These are phyloP conservation scores for Acer yangbiense DNA, from an alignment of 345 rosid genomes.

Conservation along the genomic window DNA sequence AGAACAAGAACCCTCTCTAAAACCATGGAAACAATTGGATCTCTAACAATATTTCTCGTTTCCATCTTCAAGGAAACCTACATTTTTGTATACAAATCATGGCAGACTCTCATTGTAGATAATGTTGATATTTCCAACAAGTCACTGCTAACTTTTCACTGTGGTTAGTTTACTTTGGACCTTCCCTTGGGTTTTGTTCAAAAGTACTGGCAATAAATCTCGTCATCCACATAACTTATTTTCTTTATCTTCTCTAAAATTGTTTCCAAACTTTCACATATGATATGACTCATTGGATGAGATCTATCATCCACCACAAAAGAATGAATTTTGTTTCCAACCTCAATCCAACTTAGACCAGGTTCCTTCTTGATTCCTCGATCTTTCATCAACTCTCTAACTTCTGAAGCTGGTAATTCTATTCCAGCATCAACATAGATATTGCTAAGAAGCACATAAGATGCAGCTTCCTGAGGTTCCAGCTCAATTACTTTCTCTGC, in stretches of 20 bases:
- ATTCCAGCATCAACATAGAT: constrained; percentile 44
- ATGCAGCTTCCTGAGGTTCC: constrained; percentile 48
- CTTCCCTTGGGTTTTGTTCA: constrained; percentile 9
- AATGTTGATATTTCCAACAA: constrained; percentile 15
- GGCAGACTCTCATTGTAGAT: constrained; percentile 21
- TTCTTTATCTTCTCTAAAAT: constrained; percentile 33
- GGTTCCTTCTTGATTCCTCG: constrained; percentile 55
- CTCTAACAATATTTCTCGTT: constrained; percentile 21
- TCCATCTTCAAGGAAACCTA: constrained; percentile 20
- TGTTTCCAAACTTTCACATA: constrained; percentile 29
- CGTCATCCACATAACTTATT: constrained; percentile 21
- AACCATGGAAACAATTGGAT: constrained; percentile 23
- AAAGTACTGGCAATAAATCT: constrained; percentile 10
- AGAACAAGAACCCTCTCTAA: constrained; percentile 1
- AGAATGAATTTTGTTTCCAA: constrained; percentile 33
- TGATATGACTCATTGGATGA: constrained; percentile 31
- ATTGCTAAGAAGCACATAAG: constrained; percentile 48
- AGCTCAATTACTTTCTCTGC: constrained; percentile 50
- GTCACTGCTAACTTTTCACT: constrained; percentile 22
- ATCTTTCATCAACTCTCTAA: constrained; percentile 43
- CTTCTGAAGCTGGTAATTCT: constrained; percentile 30
- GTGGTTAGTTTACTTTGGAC: constrained; percentile 5
- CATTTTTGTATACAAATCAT: constrained; percentile 18
- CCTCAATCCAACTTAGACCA: constrained; percentile 52
- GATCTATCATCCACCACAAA: constrained; percentile 33